Evolutionary conservation across 805 yeast species (phyloP).

Genomic region (Candida takata): DNA sequence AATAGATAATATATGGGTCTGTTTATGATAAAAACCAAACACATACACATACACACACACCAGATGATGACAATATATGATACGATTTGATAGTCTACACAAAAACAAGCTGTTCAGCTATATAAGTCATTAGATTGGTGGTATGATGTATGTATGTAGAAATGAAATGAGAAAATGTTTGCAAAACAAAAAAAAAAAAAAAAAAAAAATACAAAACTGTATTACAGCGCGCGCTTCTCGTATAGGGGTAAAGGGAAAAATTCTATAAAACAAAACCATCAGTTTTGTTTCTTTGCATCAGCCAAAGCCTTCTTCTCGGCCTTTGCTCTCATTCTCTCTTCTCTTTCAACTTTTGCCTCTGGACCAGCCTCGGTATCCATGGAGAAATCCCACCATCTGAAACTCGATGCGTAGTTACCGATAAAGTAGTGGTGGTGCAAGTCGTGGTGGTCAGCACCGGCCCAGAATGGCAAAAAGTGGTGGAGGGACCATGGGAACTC

Average conservation of each 20-base stretch:
- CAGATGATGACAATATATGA: neutral
- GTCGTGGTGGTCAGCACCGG: constrained; percentile 98
- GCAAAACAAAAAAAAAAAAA: no score
- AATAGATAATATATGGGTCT: no score
- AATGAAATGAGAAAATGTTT: no score
- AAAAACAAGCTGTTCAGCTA: no score
- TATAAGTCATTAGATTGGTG: no score
- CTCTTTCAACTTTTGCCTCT: constrained; percentile 70
- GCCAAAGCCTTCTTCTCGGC: constrained; percentile 14
- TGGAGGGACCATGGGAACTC: constrained; percentile 97
- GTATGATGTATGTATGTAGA: no score
- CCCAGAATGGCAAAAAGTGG: constrained; percentile 92
- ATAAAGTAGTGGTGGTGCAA: constrained; percentile 94
- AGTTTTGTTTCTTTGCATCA: constrained; percentile 4
- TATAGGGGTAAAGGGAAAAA: no score
- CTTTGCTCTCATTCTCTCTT: constrained; percentile 43
- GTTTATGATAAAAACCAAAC: no score
- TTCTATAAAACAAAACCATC: no score
- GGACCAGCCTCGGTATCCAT: constrained; percentile 89
- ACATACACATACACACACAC: no score
- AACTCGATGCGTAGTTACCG: constrained; percentile 91
- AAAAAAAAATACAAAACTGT: no score
- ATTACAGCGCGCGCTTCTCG: no score
- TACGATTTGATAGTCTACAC: neutral
- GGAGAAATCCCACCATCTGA: constrained; percentile 92